Evolutionary conservation across 768 basidiomycete species (phyloP), one percentile per base, ranked within the genome.

Genomic region (Mycena olivaceomarginata): DNA sequence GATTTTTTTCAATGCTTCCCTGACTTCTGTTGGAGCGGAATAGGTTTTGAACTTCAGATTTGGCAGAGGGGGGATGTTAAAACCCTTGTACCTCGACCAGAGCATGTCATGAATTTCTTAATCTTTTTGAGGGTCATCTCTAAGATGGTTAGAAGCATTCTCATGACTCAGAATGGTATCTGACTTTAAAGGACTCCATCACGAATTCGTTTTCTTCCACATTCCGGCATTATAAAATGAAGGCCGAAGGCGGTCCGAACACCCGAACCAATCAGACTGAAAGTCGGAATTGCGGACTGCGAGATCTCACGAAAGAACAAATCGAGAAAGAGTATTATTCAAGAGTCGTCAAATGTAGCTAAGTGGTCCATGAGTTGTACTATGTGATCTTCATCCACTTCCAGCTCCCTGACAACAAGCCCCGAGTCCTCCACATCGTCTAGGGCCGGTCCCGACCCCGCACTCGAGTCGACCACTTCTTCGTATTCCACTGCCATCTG

Each of bases 301-400:
- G 16, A 16, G 31, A 31, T 18, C 9, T 39, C 39, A 3, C 53
- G 31, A 22, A n/a, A 67, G 53, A 51, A 53, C 10, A 4, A 10
- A 13, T 18, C 31, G 31, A 31, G n/a, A 31, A 53, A 51, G 2
- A 67, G 53, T 39, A 20, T 37, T 51, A 22, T 37, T 67, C 16
- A 67, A 11, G 37, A 20, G 39, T 62, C 60, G 60, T 62, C 39
- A 11, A 62, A 62, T 0, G 51, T 67, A 67, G 22, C 37, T 67
- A 67, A 39, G 16, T 67, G 67, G 51, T 67, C 67, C 46, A 67
- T 67, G 25, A 67, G 67, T 39, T 51, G 25, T 67, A 53, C 67
- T 20, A 67, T 16, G 39, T 51, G 22, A 39, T 67, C 67, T 37
- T 51, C 67, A 12, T 67, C 51, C 10, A 67, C 25, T 13, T 67